Percentiles rank a stretch among this genome's conserved stretches.
These are phyloP conservation scores for Neopestalotiopsis sp. DNA, from an alignment of 2,329 filamentous ascomycete genomes.

Conservation along the genomic window DNA sequence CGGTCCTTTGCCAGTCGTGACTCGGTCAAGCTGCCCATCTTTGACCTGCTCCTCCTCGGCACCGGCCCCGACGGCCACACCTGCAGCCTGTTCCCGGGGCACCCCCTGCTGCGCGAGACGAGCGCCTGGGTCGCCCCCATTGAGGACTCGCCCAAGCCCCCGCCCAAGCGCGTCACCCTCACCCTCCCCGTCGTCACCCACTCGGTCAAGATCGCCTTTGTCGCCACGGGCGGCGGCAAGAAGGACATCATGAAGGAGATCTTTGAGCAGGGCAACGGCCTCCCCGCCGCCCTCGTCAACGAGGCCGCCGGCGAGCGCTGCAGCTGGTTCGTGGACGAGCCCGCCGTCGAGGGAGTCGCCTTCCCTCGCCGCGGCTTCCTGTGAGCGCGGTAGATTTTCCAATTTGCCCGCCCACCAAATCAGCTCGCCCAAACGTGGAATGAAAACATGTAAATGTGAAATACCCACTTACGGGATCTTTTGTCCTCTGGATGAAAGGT, in stretches of 20 bases:
- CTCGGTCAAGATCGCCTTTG: constrained; percentile 85
- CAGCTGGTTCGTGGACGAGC: constrained; percentile 92
- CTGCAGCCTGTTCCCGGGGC: constrained; percentile 92
- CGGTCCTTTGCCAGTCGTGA: constrained; percentile 87
- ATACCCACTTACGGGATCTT: no score
- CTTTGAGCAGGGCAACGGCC: constrained; percentile 80
- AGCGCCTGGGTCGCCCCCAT: constrained; percentile 93
- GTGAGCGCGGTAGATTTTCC: constrained; percentile 32
- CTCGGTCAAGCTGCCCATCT: constrained; percentile 92
- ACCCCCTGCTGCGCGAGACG: constrained; percentile 83
- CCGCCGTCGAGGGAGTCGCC: constrained; percentile 83
- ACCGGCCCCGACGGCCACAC: constrained; percentile 97
- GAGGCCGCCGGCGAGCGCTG: constrained; percentile 82
- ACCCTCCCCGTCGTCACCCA: constrained; percentile 91
- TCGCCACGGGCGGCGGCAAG: constrained; percentile 89
- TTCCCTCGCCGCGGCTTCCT: constrained; percentile 78
- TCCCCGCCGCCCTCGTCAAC: constrained; percentile 91
- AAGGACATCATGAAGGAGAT: constrained; percentile 92
- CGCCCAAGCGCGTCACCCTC: constrained; percentile 87
- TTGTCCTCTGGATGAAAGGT: background rate
- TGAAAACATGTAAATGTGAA: no score
- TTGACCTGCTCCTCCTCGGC: constrained; percentile 91
- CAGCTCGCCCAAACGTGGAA: no score
- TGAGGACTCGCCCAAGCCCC: constrained; percentile 93
- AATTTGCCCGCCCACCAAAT: no score